Conservation (phyloP, 2,329 filamentous ascomycete species). For the Penicillium sp. region DNA sequence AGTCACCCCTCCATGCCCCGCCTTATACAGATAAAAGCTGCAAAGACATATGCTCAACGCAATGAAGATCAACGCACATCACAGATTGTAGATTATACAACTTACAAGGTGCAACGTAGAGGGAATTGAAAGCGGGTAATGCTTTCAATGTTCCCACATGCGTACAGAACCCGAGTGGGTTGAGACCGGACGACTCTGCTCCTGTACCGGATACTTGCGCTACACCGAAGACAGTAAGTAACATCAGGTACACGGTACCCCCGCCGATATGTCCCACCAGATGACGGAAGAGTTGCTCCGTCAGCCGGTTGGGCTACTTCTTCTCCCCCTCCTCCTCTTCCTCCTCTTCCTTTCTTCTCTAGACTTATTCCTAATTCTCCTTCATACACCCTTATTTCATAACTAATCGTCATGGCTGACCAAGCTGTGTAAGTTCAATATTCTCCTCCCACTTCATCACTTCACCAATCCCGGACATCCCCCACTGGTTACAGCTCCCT, state of each 20-base stretch:
- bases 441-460: constrained; percentile 8
- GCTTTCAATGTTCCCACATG: constrained; percentile 1
- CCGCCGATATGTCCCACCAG: constrained; percentile 27
- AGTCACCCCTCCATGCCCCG: constrained; percentile 25
- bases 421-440: constrained; percentile 45
- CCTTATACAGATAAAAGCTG: constrained; percentile 9
- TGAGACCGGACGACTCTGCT: constrained; percentile 40
- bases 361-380: constrained; percentile 20
- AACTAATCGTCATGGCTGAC: constrained; percentile 41
- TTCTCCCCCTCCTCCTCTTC: constrained; percentile 27
- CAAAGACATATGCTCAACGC: not conserved
- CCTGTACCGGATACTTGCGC: constrained; percentile 28
- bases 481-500: not conserved
- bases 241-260: constrained; percentile 13
- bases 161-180: constrained; percentile 25
- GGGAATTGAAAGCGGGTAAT: constrained; percentile 14
- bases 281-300: constrained; percentile 41
- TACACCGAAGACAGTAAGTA: constrained; percentile 21
- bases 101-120: not conserved
- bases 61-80: not conserved
- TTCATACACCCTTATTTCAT: constrained; percentile 11
- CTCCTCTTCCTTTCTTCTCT: constrained; percentile 25
- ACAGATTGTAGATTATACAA: not conserved
- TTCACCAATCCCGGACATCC: constrained; percentile 4
- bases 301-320: constrained; percentile 30